Conservation (phyloP, 768 basidiomycete species). For the Amylocystis lapponica region DNA sequence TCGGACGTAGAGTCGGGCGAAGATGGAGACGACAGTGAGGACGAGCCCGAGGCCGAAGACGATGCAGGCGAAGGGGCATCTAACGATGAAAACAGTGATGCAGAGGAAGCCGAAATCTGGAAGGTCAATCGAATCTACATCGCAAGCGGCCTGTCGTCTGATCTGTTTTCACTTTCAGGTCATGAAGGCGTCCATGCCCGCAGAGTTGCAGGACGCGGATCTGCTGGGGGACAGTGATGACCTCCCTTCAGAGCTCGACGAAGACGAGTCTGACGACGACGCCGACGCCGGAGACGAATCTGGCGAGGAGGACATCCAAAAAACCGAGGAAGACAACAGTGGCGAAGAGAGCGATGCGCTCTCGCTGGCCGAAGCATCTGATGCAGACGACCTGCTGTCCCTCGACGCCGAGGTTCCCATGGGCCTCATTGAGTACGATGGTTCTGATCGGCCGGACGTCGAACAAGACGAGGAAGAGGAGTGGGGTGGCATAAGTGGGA, state of each 20-base stretch:
- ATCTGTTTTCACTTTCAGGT: slow-evolving; percentile 43
- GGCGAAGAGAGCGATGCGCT: slow-evolving; percentile 41
- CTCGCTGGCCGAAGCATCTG: slow-evolving; percentile 59
- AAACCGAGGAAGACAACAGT: slow-evolving; percentile 27
- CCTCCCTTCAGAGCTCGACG: slow-evolving; percentile 18
- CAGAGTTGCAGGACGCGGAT: slow-evolving; percentile 28
- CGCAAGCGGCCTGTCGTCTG: background rate
- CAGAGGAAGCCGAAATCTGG: slow-evolving; percentile 77
- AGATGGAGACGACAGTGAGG: slow-evolving; percentile 23
- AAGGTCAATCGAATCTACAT: slow-evolving; percentile 47
- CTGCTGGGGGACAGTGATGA: slow-evolving; percentile 28
- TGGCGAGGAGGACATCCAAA: slow-evolving; percentile 24
- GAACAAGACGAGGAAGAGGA: slow-evolving; percentile 40
- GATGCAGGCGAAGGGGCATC: slow-evolving; percentile 23
- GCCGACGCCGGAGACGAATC: slow-evolving; percentile 22
- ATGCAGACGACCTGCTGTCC: slow-evolving; percentile 64
- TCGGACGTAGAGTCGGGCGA: slow-evolving; percentile 24
- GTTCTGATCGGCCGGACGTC: slow-evolving; percentile 40
- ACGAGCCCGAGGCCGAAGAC: slow-evolving; percentile 16
- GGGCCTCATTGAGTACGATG: slow-evolving; percentile 57
- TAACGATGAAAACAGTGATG: slow-evolving; percentile 39
- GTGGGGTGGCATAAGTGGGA: slow-evolving; percentile 46
- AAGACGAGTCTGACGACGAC: slow-evolving; percentile 22
- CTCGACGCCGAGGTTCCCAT: slow-evolving; percentile 50
- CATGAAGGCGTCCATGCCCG: slow-evolving; percentile 85